Evolutionary conservation across 2,329 filamentous ascomycete genomes (phyloP), one percentile per base, ranked within the genome.

Genomic region (Exophiala spinifera): DNA sequence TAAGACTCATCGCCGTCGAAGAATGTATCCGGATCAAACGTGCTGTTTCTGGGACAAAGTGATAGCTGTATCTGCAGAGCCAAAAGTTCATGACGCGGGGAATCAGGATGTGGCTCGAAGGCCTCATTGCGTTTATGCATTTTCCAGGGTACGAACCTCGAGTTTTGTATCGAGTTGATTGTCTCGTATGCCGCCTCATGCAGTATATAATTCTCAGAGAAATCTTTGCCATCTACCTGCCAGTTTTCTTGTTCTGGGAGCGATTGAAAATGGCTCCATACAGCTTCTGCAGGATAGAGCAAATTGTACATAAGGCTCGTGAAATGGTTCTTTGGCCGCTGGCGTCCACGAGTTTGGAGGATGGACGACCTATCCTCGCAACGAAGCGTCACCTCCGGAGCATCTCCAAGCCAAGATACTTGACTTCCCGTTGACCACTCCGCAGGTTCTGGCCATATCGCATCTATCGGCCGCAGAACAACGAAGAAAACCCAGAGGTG

Each of bases 141-240:
- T 43, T 67, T 67, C 66, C 66, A 68, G 2, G 66, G 66, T 5
- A 67, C 64, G 46, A 67, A 66, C 21, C 56, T 65, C 23, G 55
- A 63, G n/a, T 49, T 3, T 8, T 46, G 37, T 17, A 66, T 61
- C 15, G 58, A 51, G 19, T 54, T 56, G 21, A 60, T 44, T 10
- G 63, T 60, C 4, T 62, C 49, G 21, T 56, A 55, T 5, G 65
- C 62, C 8, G 63, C 64, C 13, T 53, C 46, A 20, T 55, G 50
- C 7, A 65, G 46, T 10, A 65, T 55, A 7, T 56, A 53, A 13
- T 44, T 51, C 40, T 65, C 63, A 5, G 62, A 58, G 34, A 58
- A 42, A 8, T 8, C 4, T 11, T 21, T n/a, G n/a, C 37, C 2
- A 5, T 15, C 20, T 7, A 14, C 31, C n/a, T 45, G 23, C 17